phyloP scores from a whole-genome alignment of 2,329 filamentous ascomycete species.

The Trichoderma brevicompactum region DNA sequence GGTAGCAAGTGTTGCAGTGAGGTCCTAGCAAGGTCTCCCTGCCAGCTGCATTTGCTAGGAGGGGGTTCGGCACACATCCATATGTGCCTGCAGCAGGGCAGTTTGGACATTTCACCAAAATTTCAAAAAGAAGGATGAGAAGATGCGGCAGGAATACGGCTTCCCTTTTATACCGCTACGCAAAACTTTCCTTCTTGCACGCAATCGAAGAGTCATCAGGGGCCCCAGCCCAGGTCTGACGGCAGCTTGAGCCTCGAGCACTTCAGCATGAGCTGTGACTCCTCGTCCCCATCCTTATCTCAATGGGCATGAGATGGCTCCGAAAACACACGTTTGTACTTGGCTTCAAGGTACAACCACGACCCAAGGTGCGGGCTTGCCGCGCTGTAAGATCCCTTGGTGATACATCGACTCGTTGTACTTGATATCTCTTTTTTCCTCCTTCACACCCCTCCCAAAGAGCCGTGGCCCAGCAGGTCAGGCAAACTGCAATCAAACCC shows the following conservation, averaged over 20 bases:
- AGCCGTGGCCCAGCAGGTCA: conserved; percentile 2
- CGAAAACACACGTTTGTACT: conserved; percentile 15
- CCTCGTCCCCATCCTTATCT: conserved; percentile 28
- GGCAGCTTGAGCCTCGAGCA: conserved; percentile 29
- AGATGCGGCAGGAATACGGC: conserved; percentile 21
- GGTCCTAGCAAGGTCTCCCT: conserved; percentile 25
- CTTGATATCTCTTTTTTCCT: not conserved
- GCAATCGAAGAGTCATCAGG: conserved; percentile 29
- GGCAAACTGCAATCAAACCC: conserved; percentile 16
- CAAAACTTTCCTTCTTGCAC: conserved; percentile 20
- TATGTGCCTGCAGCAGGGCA: conserved; percentile 4
- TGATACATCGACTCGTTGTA: conserved; percentile 6
- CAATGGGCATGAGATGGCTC: conserved; percentile 2
- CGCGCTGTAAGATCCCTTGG: not conserved
- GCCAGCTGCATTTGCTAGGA: conserved; percentile 16
- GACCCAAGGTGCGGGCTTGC: not conserved
- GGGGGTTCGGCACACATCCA: conserved; percentile 11
- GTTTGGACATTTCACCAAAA: conserved; percentile 10
- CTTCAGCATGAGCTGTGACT: conserved; percentile 25
- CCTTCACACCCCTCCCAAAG: conserved; percentile 15
- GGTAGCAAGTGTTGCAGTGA: conserved; percentile 8
- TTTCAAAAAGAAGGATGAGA: conserved; percentile 8
- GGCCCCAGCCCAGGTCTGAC: conserved; percentile 27
- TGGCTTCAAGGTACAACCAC: not conserved
- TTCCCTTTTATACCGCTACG: conserved; percentile 30